Conservation (phyloP, 192 early-diverging fungal genomes). For the Mortierella alpina region DNA sequence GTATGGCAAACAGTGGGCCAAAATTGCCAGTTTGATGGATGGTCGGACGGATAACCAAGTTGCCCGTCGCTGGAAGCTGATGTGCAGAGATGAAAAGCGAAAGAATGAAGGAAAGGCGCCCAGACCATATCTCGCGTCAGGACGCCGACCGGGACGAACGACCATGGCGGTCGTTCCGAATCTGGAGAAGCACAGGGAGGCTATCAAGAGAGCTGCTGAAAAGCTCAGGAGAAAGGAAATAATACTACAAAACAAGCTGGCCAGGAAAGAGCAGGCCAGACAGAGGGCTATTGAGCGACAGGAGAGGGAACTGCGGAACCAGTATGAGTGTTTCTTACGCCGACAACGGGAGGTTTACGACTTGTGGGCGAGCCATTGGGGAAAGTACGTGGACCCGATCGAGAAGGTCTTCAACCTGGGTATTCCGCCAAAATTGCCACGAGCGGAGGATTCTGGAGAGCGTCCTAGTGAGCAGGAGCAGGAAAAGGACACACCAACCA, state of each 20-base stretch:
- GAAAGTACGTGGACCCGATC: constrained; percentile 16
- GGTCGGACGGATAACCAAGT: constrained; percentile 60
- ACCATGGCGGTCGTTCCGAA: constrained; percentile 4
- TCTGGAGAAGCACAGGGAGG: constrained; percentile 3
- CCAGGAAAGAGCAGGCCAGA: constrained; percentile 6
- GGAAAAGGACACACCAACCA: neutral
- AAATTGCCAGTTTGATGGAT: constrained; percentile 37
- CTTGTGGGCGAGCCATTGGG: constrained; percentile 22
- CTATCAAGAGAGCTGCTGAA: constrained; percentile 7
- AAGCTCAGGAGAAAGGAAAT: constrained; percentile 4
- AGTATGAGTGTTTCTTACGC: constrained; percentile 1
- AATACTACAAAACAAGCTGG: neutral
- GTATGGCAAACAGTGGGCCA: constrained; percentile 60
- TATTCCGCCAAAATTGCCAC: constrained; percentile 9
- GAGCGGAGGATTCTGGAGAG: neutral
- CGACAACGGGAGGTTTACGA: constrained; percentile 27
- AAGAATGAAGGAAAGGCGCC: neutral
- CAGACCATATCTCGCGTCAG: constrained; percentile 1
- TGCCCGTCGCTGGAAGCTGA: constrained; percentile 27
- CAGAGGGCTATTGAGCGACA: neutral
- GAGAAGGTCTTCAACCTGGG: constrained; percentile 48
- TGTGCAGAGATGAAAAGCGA: constrained; percentile 3
- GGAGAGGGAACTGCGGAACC: neutral
- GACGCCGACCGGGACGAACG: constrained; percentile 11
- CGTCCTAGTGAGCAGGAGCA: neutral